Base-by-base conservation (phyloP, 202 grass and related monocot genomes). In the Musa balbisiana region DNA sequence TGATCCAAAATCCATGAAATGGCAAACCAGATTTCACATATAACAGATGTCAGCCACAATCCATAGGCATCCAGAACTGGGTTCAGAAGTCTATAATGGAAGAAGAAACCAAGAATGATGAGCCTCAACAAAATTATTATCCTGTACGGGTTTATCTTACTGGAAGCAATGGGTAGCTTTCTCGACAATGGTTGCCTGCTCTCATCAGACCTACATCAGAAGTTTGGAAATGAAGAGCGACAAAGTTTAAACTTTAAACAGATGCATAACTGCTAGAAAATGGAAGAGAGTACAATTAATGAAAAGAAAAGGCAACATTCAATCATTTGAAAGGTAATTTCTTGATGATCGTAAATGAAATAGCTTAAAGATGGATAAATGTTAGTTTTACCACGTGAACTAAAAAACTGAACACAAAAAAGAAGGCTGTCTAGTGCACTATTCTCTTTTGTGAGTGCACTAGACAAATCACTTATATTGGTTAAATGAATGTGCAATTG, bases 21-120 rank as follows among this genome's bases (percentile, higher is more conserved):
- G 33, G 69, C 78, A 73, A 80, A 80, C 78, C 78, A 80, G 51
- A 80, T 80, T 64, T 80, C 78, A 73, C 78, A 80, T 64, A 80
- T 73, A 72, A 80, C 69, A 17, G 78, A 80, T n/a, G 69, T 80
- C 12, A 80, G 55, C 78, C 78, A 80, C 19, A 80, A 64, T 72
- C 69, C 69, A 73, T 80, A 80, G 53, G 78, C 78, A 73, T 80
- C 78, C 53, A 9, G 56, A 21, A 73, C 69, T 26, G 58, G 78
- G 15, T 80, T 52, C 10, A 52, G 22, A 73, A 80, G 55, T 73
- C 78, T 64, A 73, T 80, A 80, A 64, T 80, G 78, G 69, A 80
- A 80, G 54, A 80, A 80, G 55, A 80, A 64, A 9, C 69, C 78
- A 53, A 73, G 69, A 64, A 80, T 64, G 12, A 73, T 58, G n/a